Percentiles rank a stretch among this genome's conserved stretches.
These are phyloP conservation scores for Xylaria acuta DNA, from an alignment of 495 filamentous ascomycete genomes.

Conservation along the genomic window DNA sequence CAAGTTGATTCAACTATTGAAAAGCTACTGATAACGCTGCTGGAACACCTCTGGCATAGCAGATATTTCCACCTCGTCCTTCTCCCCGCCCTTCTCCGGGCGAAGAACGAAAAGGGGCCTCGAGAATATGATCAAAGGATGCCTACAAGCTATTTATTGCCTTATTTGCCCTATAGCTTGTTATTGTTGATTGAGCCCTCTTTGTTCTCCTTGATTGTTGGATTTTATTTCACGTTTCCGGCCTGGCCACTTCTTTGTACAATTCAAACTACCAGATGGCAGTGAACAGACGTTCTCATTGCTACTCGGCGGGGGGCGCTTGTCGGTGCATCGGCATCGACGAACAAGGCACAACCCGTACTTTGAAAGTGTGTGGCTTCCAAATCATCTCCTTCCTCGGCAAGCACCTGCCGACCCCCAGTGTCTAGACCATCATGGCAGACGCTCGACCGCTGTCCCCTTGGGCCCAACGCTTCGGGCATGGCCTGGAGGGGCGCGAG, in stretches of 20 bases:
- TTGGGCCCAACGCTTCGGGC: constrained; percentile 13
- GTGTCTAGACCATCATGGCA: neutral
- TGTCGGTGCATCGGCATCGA: neutral
- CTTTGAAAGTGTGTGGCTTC: neutral
- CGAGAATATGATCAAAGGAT: neutral
- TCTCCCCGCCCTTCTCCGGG: neutral
- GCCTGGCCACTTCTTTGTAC: neutral
- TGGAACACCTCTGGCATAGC: neutral
- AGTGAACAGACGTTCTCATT: neutral
- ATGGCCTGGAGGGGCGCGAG: neutral
- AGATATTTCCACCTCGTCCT: neutral
- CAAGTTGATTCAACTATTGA: neutral
- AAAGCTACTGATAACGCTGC: neutral
- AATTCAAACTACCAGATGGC: neutral
- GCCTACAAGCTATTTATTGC: neutral
- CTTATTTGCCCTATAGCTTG: neutral
- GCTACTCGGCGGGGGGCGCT: neutral
- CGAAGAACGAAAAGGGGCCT: neutral
- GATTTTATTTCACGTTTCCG: neutral
- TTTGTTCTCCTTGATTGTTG: neutral
- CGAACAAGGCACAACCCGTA: neutral
- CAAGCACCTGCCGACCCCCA: neutral
- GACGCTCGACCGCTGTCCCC: neutral
- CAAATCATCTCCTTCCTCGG: neutral
- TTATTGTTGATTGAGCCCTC: neutral